A percentile compares a stretch with the other conserved stretches of the same genome.
These are phyloP conservation scores for Aristolochia fimbriata DNA, from an alignment of 164 flowering plant genomes.

Conservation along the genomic window DNA sequence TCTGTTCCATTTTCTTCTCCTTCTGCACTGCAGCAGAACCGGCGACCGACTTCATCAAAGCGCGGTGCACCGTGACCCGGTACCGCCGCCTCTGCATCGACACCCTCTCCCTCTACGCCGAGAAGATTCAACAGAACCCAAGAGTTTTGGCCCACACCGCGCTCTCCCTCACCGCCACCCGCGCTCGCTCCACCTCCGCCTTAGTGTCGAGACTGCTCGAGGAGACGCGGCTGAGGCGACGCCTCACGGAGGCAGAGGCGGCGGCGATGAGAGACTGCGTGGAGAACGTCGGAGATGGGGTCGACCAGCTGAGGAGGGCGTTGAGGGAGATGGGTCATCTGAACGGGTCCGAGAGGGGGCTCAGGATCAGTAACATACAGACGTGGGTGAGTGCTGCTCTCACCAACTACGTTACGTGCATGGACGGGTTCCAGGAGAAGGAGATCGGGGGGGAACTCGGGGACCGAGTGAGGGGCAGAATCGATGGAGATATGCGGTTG, in stretches of 20 bases:
- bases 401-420: slow-evolving; percentile 52
- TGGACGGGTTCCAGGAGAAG: slow-evolving; percentile 41
- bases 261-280: slow-evolving; percentile 53
- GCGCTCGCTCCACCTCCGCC: slow-evolving; percentile 5
- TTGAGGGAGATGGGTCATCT: slow-evolving; percentile 15
- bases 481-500: slow-evolving; percentile 10
- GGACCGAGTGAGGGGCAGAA: slow-evolving; percentile 5
- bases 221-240: slow-evolving; percentile 15
- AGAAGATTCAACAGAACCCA: slow-evolving; percentile 22
- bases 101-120: slow-evolving; percentile 24
- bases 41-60: slow-evolving; percentile 25
- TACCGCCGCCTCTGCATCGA: slow-evolving; percentile 35
- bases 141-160: no score
- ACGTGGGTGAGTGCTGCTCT: slow-evolving; percentile 82
- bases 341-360: slow-evolving; percentile 14
- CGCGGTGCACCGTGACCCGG: slow-evolving; percentile 15
- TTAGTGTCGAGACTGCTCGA: no score
- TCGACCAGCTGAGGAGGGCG: slow-evolving; percentile 3
- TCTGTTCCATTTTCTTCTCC: neutral
- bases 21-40: neutral
- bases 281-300: slow-evolving; percentile 31
- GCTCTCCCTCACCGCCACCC: slow-evolving; percentile 14
- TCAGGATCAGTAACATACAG: slow-evolving; percentile 37
- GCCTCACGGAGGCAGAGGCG: slow-evolving; percentile 25
- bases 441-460: neutral